A percentile compares a stretch with the other conserved stretches of the same genome.
phyloP scores from a whole-genome alignment of 2,329 filamentous ascomycete genomes.

The Talaromyces sp. region DNA sequence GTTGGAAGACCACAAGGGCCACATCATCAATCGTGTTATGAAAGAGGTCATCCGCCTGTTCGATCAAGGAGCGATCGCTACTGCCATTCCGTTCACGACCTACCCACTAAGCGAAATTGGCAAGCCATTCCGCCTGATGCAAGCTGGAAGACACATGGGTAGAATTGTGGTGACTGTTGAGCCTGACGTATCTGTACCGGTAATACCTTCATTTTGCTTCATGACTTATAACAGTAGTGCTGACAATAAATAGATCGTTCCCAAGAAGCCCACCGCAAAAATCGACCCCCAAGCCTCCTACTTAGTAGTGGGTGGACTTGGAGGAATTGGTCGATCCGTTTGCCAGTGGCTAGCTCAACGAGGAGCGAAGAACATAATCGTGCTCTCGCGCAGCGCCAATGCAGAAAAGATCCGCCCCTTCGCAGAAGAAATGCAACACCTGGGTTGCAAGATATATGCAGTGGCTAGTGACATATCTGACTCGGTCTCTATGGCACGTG shows the following conservation, averaged over 20 bases:
- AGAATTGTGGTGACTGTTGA: slow-evolving; percentile 17
- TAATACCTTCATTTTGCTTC: neutral
- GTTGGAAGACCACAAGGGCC: neutral
- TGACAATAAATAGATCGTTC: neutral
- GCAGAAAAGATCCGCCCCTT: neutral
- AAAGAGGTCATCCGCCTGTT: neutral
- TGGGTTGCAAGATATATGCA: neutral
- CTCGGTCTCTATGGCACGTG: neutral
- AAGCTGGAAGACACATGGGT: slow-evolving; percentile 20
- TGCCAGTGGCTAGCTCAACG: neutral
- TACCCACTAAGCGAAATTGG: slow-evolving; percentile 32
- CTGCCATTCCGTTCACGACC: neutral
- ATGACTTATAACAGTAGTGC: neutral
- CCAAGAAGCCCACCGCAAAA: neutral
- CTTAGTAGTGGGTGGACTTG: neutral
- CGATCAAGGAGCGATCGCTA: neutral
- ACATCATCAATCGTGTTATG: neutral
- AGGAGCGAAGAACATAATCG: neutral
- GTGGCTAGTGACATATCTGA: neutral
- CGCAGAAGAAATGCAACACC: neutral
- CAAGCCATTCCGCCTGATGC: slow-evolving; percentile 20
- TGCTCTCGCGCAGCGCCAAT: neutral
- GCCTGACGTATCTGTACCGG: neutral
- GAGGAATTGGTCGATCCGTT: neutral
- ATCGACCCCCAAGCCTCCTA: neutral